Evolutionary conservation across 257 asterid species (phyloP), one percentile per base, ranked within the genome.

Genomic region (Verbascum thapsus): DNA sequence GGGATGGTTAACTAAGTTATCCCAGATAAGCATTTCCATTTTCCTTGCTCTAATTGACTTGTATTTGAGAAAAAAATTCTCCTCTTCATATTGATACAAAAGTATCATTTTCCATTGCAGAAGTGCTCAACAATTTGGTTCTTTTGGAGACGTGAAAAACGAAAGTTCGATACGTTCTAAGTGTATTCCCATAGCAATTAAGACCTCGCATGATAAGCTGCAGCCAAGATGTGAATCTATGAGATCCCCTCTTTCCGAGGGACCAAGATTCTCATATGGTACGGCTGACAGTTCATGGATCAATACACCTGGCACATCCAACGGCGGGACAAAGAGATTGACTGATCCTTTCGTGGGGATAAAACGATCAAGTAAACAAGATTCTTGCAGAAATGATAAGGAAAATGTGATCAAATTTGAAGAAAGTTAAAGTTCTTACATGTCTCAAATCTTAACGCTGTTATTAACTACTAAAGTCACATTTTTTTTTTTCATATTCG

Each of bases 231-330:
- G 90, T 17, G 98, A 87, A 65, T 82, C 98, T 22, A 81, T 82
- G 96, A 85, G 95, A 67, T 94, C 99, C 66, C 97, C 99, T 11
- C 67, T 70, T 58, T 88, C 95, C 0, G 95, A 87, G 41, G 98
- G 91, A 44, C 95, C 96, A 10, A 71, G 98, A 79, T 84, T 90
- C 77, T 90, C 98, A n/a, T 85, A 96, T 5, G 90, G 81, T 43
- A 71, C 89, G 72, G 67, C 65, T 7, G 81, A 73, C 48, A 81
- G 84, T 67, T 88, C 96, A n/a, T 74, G 88, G 42, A 77, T 68
- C 18, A 70, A 82, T 5, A 73, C 86, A 49, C 77, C 90, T 1
- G 74, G 69, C 57, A 55, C 79, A 59, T 83, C 95, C 55, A 74
- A 51, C 48, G 91, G 94, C 9, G 89, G 94, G 53, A 92, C 97